Evolutionary conservation across 2,329 filamentous ascomycete genomes (phyloP).

Genomic region (Arthrobotrys conoides): DNA sequence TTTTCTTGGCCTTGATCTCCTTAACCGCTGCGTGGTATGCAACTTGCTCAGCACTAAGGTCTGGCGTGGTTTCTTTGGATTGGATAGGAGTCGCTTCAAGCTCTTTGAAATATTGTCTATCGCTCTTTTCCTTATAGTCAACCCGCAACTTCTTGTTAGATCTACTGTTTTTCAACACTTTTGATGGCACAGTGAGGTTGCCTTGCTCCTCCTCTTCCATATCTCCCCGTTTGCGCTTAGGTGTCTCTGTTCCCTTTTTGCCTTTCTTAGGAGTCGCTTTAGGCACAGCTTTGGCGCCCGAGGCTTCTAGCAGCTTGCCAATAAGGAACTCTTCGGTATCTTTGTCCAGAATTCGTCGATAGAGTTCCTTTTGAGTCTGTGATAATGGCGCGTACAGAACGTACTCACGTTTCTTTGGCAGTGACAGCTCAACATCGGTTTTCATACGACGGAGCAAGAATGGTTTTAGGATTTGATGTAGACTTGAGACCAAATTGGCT

Average conservation of each 20-base stretch:
- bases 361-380: conserved; percentile 89
- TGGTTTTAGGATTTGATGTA: conserved; percentile 93
- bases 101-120: conserved; percentile 69
- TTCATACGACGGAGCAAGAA: conserved; percentile 90
- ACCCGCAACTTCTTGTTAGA: conserved; percentile 59
- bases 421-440: conserved; percentile 87
- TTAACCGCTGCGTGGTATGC: conserved; percentile 65
- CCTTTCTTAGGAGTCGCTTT: conserved; percentile 36
- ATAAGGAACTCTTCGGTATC: conserved; percentile 72
- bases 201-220: conserved; percentile 36
- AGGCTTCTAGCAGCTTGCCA: conserved; percentile 60
- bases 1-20: conserved; percentile 89
- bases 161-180: conserved; percentile 34
- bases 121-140: conserved; percentile 62
- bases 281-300: neutral
- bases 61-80: conserved; percentile 49
- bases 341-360: conserved; percentile 85
- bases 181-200: conserved; percentile 26
- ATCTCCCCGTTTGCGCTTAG: conserved; percentile 48
- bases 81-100: conserved; percentile 67
- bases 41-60: conserved; percentile 62
- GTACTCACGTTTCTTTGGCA: conserved; percentile 98
- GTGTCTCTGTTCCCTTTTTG: conserved; percentile 31
- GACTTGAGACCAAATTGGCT: conserved; percentile 83
- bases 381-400: conserved; percentile 94